These are phyloP conservation scores for Pterulicium gracile DNA, from an alignment of 1,284 basidiomycete species.

Conservation along the genomic window DNA sequence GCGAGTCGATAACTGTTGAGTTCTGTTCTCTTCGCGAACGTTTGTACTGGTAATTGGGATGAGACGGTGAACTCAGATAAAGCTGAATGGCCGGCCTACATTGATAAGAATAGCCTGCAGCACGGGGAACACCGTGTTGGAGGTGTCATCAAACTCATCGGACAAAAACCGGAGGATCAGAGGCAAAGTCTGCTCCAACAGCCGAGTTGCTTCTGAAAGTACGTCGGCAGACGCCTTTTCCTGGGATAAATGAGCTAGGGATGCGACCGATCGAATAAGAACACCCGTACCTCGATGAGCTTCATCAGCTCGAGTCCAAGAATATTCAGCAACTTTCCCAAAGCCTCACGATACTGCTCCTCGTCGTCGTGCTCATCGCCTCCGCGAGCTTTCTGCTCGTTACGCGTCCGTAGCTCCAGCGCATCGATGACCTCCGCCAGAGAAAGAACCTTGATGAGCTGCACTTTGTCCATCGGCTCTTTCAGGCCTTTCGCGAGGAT, in stretches of 20 bases:
- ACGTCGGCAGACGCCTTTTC: constrained; percentile 53
- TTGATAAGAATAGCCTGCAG: constrained; percentile 64
- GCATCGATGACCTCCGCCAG: constrained; percentile 72
- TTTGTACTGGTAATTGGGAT: constrained; percentile 51
- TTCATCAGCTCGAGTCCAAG: constrained; percentile 82
- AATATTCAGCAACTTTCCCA: constrained; percentile 80
- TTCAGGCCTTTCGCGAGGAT: constrained; percentile 92
- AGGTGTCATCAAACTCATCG: constrained; percentile 83
- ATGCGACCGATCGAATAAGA: constrained; percentile 2
- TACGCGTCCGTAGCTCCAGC: constrained; percentile 68
- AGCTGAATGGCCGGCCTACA: constrained; percentile 35
- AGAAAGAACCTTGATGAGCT: constrained; percentile 84
- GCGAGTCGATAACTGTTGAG: constrained; percentile 60
- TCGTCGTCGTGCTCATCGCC: constrained; percentile 66
- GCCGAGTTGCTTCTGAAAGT: constrained; percentile 54
- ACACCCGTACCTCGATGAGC: constrained; percentile 50
- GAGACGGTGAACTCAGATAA: constrained; percentile 4
- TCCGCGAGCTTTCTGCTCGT: constrained; percentile 55
- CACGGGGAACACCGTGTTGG: constrained; percentile 75
- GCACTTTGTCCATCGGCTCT: constrained; percentile 83
- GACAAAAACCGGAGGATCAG: constrained; percentile 84
- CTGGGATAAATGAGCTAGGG: constrained; percentile 23
- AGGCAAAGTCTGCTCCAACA: constrained; percentile 68
- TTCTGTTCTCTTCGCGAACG: constrained; percentile 58
- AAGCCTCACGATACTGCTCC: constrained; percentile 80